Conservation (phyloP, 176 grass and related monocot species). For the Avena eriantha region DNA sequence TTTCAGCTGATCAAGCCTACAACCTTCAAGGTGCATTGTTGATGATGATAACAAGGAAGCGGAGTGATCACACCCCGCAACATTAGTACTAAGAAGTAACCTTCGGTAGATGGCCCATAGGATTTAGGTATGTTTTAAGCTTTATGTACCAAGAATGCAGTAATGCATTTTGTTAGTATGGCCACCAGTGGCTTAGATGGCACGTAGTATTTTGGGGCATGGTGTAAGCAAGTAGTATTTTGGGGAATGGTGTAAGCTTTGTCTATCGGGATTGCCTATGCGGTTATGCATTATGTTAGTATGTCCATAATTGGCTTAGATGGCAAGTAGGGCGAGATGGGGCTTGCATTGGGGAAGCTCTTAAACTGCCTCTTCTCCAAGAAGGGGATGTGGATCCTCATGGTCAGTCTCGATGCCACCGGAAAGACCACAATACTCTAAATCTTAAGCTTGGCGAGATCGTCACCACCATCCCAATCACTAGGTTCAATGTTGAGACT, state of each 20-base stretch:
- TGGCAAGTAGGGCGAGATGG: neutral
- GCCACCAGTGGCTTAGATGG: neutral
- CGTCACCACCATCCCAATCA: slow-evolving; percentile 25
- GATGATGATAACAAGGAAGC: slow-evolving; percentile 42
- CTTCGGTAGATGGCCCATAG: neutral
- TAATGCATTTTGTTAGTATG: slow-evolving; percentile 32
- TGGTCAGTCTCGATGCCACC: neutral
- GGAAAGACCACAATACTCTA: slow-evolving; percentile 1
- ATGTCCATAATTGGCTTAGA: neutral
- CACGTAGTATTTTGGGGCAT: slow-evolving; percentile 12
- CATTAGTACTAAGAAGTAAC: slow-evolving; percentile 28
- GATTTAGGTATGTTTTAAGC: slow-evolving; percentile 34
- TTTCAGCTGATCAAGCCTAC: slow-evolving; percentile 80
- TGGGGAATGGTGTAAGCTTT: too few relatives aligned
- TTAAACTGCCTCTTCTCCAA: neutral
- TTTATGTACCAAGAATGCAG: slow-evolving; percentile 26
- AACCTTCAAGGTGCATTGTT: slow-evolving; percentile 67
- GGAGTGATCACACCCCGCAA: slow-evolving; percentile 30
- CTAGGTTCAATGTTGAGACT: slow-evolving; percentile 86
- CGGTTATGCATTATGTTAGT: slow-evolving; percentile 18
- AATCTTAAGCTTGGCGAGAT: slow-evolving; percentile 1
- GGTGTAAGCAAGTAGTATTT: neutral
- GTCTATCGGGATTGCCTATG: too few relatives aligned
- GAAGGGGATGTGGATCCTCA: slow-evolving; percentile 1
- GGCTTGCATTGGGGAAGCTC: neutral